Evolutionary conservation across 495 filamentous ascomycete genomes (phyloP), one percentile per base, ranked within the genome.

Genomic region (Usnea hakonensis): DNA sequence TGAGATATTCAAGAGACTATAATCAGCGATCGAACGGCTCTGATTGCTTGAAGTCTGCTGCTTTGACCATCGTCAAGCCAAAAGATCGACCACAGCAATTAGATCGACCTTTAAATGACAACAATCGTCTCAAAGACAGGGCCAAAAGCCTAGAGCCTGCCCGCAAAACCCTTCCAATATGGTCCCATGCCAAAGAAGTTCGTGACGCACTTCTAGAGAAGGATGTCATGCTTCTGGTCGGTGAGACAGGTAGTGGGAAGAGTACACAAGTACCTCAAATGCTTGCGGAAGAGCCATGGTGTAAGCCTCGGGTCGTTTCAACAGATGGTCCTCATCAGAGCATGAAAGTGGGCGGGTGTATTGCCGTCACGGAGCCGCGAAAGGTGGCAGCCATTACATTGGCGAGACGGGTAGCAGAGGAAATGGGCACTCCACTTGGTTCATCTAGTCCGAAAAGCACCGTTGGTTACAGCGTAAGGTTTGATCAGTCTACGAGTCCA

Each of bases 221-320:
- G 48, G 83, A 97, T 71, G 82, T 96, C 28, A 79, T 97, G 58
- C 77, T 99, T 0, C 76, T 99, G 35, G 85, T 93, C 28, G 95
- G 95, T 74, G 92, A 96, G 68, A 99, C 95, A 1, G 95, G 95
- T 71, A 92, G 88, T 40, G 95, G 95, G 68, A 99, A 99, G 75
- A 91, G 87, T 78, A 99, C 95, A 1, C 95, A 99, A 72, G 87
- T 96, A 14, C 93, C 92, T 0, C 95, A 97, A 65, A 96, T 95
- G 52, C 76, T 99, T 19, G 79, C 86, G 41, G 76, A 87, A 35
- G 89, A 96, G 65, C 73, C 80, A 26, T 97, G 93, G 90, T 93
- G 89, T 70, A 82, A 79, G 55, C 79, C 78, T 62, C 77, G 75
- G 52, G 81, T 71, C 37, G 77, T 83, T 28, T 81, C 72, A 1